Evolutionary conservation across 1,139 yeast species (phyloP), one percentile per base, ranked within the genome.

Genomic region (Yamadazyma diospyri): DNA sequence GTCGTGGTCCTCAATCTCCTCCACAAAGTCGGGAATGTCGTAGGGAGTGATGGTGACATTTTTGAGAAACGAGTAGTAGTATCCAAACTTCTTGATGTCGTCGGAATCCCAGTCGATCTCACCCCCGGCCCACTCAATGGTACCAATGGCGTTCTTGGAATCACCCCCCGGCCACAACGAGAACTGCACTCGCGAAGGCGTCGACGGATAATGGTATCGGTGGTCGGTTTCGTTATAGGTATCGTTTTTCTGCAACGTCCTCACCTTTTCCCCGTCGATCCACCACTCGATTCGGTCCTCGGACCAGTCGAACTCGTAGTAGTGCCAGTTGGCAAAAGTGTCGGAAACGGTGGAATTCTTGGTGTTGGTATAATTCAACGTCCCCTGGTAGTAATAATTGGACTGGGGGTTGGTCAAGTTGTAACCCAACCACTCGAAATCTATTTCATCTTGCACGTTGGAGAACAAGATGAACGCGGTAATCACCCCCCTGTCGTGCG

Each of bases 71-170:
- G 84, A 79, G 53, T 78, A 86, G 61, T 77, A 81, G 63, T 87
- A 88, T 17, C 97, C 96, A 32, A 81, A 74, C 38, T 82, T 64
- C 40, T 67, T 49, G 40, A 87, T 76, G 58, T 87, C 96, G 5
- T 68, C 57, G 20, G 92, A 72, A 55, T 81, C 62, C 97, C 97
- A 89, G 63, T 87, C 74, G 38, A 88, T 76, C 5, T 51, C 63
- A 52, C 97, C 97, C 54, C 97, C 97, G 23, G 97, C 95, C 97
- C 97, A 89, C 45, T 75, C 82, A 43, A 81, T 69, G 12, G 97
- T 89, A 55, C 97, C 97, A 28, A 64, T 59, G 23, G 78, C 78
- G 53, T 75, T 76, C 30, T 68, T 48, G 16, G 76, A 61, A 40
- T 71, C 73, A 39, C 97, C 97, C 57, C 85, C 97, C 4, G 97